A percentile compares a stretch with the other conserved stretches of the same genome.
Evolutionary conservation across 2,329 filamentous ascomycete genomes (phyloP).

Genomic region (Pseudocercospora vitis): DNA sequence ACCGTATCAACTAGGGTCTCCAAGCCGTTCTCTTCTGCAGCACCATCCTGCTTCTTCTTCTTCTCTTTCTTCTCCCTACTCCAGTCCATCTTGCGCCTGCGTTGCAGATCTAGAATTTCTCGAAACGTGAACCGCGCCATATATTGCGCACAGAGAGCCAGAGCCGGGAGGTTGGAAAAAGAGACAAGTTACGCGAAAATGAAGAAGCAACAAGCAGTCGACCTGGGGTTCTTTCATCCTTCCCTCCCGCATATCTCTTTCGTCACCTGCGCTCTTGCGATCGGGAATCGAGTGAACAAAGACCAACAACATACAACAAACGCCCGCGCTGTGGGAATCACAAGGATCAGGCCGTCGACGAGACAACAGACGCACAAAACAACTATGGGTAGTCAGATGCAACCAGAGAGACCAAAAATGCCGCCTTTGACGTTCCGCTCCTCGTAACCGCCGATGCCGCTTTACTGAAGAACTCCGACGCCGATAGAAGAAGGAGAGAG

Average conservation of each 20-base stretch:
- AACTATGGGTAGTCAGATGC: constrained; percentile 7
- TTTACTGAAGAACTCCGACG: constrained; percentile 8
- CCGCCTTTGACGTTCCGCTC: neutral
- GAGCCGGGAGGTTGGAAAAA: no score
- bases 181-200: no score
- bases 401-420: neutral
- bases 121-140: neutral
- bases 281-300: neutral
- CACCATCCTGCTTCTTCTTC: neutral
- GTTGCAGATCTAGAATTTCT: neutral
- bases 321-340: constrained; percentile 9
- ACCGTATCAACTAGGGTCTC: constrained; percentile 2
- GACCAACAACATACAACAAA: neutral
- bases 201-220: no score
- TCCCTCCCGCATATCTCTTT: neutral
- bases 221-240: no score
- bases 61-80: neutral
- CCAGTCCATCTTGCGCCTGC: neutral
- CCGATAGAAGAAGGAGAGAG: constrained; percentile 5
- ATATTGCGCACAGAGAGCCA: neutral
- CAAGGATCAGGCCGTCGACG: neutral
- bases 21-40: no score
- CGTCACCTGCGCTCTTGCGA: neutral
- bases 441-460: constrained; percentile 2
- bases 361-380: constrained; percentile 7